Conservation (phyloP, 108 stramenopile genomes). For the Stephanodiscus triporus region DNA sequence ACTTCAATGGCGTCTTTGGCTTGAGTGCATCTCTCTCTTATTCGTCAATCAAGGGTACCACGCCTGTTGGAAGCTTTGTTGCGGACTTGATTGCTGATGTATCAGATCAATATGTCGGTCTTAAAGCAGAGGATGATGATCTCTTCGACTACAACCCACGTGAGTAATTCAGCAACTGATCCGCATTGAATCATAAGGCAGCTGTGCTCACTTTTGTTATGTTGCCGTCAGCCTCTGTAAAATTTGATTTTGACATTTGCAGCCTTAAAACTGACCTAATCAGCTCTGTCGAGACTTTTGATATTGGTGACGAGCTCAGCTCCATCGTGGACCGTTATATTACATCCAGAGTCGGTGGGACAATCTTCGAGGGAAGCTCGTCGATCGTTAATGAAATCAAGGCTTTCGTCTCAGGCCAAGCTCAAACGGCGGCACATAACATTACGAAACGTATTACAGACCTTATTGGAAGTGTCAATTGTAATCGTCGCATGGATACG, state of each 20-base stretch:
- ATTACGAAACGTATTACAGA: neutral
- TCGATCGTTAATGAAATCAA: slow-evolving; percentile 14
- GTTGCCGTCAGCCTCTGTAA: slow-evolving; percentile 14
- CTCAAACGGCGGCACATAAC: slow-evolving; percentile 1
- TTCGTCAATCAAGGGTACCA: slow-evolving; percentile 5
- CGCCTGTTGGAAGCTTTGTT: neutral
- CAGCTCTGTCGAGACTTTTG: slow-evolving; percentile 11
- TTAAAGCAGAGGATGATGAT: slow-evolving; percentile 25
- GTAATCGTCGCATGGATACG: slow-evolving; percentile 8
- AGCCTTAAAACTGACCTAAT: slow-evolving; percentile 11
- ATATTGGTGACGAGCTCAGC: slow-evolving; percentile 21
- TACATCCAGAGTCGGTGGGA: neutral
- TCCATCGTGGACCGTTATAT: slow-evolving; percentile 21
- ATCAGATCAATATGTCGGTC: slow-evolving; percentile 3
- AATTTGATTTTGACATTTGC: slow-evolving; percentile 34
- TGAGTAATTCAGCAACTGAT: slow-evolving; percentile 12
- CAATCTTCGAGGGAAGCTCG: neutral
- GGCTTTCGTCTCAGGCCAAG: slow-evolving; percentile 13
- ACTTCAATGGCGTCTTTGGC: neutral
- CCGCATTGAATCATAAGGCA: neutral
- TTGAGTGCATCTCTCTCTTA: neutral
- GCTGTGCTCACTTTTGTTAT: neutral
- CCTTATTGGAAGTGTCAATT: neutral
- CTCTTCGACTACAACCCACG: slow-evolving; percentile 35
- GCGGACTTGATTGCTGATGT: neutral